Base-by-base conservation (phyloP, 768 basidiomycete species). In the Rubroboletus pulcherrimus region DNA sequence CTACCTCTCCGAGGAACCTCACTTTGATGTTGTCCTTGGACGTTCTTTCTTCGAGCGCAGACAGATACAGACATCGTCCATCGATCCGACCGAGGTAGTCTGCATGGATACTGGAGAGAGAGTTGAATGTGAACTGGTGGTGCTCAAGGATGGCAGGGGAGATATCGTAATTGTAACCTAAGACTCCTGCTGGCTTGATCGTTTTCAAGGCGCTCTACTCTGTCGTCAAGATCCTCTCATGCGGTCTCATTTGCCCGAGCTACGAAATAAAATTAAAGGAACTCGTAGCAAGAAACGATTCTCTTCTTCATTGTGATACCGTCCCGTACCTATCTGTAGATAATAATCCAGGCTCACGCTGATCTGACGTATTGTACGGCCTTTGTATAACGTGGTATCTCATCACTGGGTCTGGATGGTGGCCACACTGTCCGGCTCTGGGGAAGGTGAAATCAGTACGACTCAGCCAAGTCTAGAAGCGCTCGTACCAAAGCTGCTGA, bases 11-110 rank as follows among this genome's bases (percentile, higher is more conserved):
- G 97, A 99, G 67, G 95, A 97, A 68, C 86, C 88, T 0, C 93
- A 98, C 66, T 98, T 98, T 71, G 94, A 97, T 63, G 91, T 98
- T 45, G 89, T 98, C 5, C 81, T 98, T 7, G 95, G 95, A 1
- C 79, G 95, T 26, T 85, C 85, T 24, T 94, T 97, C 65, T 83
- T 87, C 58, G 89, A 89, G 78, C 85, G 80, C 65, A 78, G 92
- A 61, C 87, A 88, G 66, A 85, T 98, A 60, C 87, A 87, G 70
- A 85, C 83, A 31, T 91, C 89, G 66, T 75, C 87, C 0, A 75
- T 87, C 39, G 96, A 99, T 68, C 86, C 86, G 38, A 98, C 97
- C 10, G 85, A 89, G 62, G 87, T 99, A 14, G 83, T 91, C 3
- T 97, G 95, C 66, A 80, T 92, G 73, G 97, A 98, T 67, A 91